Conservation (phyloP, 257 asterid species). For the Phtheirospermum japonicum region DNA sequence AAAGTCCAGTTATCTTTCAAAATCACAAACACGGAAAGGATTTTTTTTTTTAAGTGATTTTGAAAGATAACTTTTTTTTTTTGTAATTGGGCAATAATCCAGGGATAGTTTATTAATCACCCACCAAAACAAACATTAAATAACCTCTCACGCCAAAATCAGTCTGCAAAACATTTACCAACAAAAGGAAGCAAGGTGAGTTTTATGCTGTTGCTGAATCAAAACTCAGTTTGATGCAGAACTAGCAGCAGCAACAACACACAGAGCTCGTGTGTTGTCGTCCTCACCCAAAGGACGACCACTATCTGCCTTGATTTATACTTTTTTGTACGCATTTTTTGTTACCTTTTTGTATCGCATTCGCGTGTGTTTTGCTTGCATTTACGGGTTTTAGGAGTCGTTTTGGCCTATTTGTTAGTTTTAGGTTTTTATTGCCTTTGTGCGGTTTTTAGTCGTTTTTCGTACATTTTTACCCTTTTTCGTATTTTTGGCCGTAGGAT, state of each 20-base stretch:
- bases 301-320: too few relatives aligned
- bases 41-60: neutral
- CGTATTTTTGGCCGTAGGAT: too few relatives aligned
- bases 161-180: slow-evolving; percentile 27
- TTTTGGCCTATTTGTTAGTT: too few relatives aligned
- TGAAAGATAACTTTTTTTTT: neutral
- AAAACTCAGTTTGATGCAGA: slow-evolving; percentile 47
- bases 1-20: too few relatives aligned
- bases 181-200: slow-evolving; percentile 11
- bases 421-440: too few relatives aligned
- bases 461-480: too few relatives aligned
- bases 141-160: slow-evolving; percentile 4
- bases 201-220: slow-evolving; percentile 22
- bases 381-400: too few relatives aligned
- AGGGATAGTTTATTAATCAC: neutral
- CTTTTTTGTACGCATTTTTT: too few relatives aligned
- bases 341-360: too few relatives aligned
- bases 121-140: neutral
- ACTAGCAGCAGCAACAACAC: slow-evolving; percentile 44
- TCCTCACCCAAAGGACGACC: slow-evolving; percentile 40
- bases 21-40: too few relatives aligned
- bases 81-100: neutral
- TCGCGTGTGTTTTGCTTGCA: too few relatives aligned
- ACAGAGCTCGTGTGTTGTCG: slow-evolving; percentile 38
- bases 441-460: too few relatives aligned